Evolutionary conservation across 495 filamentous ascomycete species (phyloP).

Genomic region (Aspergillus funiculosus): DNA sequence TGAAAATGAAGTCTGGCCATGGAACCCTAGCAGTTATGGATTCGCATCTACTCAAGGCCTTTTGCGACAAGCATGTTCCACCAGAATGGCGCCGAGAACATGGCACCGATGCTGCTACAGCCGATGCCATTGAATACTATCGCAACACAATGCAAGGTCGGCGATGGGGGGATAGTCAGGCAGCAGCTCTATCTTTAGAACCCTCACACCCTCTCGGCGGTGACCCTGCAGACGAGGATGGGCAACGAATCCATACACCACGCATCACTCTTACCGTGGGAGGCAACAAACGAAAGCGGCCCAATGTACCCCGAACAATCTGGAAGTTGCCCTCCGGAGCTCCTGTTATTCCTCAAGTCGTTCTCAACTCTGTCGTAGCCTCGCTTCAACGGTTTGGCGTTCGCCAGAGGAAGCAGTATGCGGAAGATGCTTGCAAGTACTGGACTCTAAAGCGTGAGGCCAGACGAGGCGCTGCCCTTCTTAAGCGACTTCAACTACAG

Average conservation of each 20-base stretch:
- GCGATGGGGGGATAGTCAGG: slow-evolving; percentile 87
- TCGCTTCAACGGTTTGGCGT: slow-evolving; percentile 75
- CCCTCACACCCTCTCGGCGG: slow-evolving; percentile 54
- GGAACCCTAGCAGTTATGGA: slow-evolving; percentile 76
- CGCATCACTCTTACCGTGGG: slow-evolving; percentile 57
- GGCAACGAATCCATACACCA: slow-evolving; percentile 34
- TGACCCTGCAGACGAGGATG: slow-evolving; percentile 27
- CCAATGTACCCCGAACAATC: slow-evolving; percentile 57
- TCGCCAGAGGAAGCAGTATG: slow-evolving; percentile 82
- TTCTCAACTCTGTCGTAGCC: slow-evolving; percentile 73
- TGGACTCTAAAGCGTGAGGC: slow-evolving; percentile 97
- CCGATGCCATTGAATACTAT: slow-evolving; percentile 75
- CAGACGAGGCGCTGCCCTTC: slow-evolving; percentile 77
- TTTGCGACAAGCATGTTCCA: slow-evolving; percentile 94
- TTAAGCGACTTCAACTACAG: slow-evolving; percentile 89
- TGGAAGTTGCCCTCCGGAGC: slow-evolving; percentile 96
- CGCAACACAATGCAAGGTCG: slow-evolving; percentile 76
- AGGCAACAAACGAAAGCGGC: slow-evolving; percentile 70
- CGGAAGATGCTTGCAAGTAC: slow-evolving; percentile 88
- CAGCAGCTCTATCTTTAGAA: slow-evolving; percentile 72
- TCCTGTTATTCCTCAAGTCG: slow-evolving; percentile 81
- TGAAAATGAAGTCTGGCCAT: slow-evolving; percentile 94
- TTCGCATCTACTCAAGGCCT: slow-evolving; percentile 84
- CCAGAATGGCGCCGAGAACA: slow-evolving; percentile 84
- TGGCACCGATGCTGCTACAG: slow-evolving; percentile 60